phyloP scores from a whole-genome alignment of 2,329 filamentous ascomycete species.

The Alternaria ethzedia region DNA sequence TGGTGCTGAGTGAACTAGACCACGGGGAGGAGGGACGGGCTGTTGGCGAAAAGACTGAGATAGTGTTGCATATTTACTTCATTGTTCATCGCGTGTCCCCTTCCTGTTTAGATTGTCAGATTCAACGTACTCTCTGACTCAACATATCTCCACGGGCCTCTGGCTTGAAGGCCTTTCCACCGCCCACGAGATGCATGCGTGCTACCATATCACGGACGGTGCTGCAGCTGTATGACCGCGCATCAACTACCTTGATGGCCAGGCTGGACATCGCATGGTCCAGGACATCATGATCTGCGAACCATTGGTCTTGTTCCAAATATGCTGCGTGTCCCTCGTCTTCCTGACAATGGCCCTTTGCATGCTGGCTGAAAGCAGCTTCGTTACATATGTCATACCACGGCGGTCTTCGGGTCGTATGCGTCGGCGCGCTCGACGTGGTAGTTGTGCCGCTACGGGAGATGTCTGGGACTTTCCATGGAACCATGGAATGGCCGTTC shows the following conservation, averaged over 20 bases:
- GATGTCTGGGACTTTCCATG: not conserved
- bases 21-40: not conserved
- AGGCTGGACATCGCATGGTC: not conserved
- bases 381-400: not conserved
- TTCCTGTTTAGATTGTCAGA: not conserved
- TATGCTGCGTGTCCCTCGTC: not conserved
- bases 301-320: not conserved
- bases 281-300: not conserved
- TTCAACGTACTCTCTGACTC: constrained; percentile 31
- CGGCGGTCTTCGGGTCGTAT: not conserved
- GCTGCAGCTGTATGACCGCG: not conserved
- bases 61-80: not conserved
- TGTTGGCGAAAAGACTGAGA: not conserved
- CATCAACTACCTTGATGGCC: not conserved
- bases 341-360: not conserved
- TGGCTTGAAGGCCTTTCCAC: constrained; percentile 32
- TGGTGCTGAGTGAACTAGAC: not conserved
- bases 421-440: not conserved
- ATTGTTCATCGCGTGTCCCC: not conserved
- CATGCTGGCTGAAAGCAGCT: not conserved
- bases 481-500: not conserved
- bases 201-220: not conserved
- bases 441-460: not conserved
- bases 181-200: no score
- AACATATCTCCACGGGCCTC: constrained; percentile 36